These are phyloP conservation scores for Emiliania huxleyi DNA, from an alignment of 78 protist species.

Conservation along the genomic window DNA sequence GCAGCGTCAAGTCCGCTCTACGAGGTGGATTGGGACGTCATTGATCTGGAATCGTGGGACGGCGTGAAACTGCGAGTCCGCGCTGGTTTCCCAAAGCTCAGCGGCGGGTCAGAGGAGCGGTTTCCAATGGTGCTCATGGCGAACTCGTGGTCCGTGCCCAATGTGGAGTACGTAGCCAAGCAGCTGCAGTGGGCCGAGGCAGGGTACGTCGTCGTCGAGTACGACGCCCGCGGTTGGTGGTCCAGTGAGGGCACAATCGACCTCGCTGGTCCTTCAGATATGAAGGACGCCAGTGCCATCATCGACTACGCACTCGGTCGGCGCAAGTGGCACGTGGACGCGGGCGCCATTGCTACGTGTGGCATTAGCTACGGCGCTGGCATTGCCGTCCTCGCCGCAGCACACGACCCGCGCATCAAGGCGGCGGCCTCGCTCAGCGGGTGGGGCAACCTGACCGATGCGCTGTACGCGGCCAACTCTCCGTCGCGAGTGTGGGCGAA, in stretches of 20 bases:
- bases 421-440: background rate
- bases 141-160: background rate
- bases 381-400: background rate
- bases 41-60: no score
- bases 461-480: background rate
- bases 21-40: no score
- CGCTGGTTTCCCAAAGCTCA: no score
- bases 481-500: background rate
- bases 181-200: background rate
- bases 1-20: no score
- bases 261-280: background rate
- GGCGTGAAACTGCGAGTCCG: no score
- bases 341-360: background rate
- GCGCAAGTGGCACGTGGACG: background rate
- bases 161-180: background rate
- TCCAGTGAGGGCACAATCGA: background rate
- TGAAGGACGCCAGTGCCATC: background rate
- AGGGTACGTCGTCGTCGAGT: background rate
- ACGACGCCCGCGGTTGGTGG: background rate
- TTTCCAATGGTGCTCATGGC: background rate
- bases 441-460: background rate
- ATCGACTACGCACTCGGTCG: background rate
- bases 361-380: background rate
- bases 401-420: background rate
- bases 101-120: background rate